Conservation (phyloP, 139 green algal species). For the Klebsormidium nitens region DNA sequence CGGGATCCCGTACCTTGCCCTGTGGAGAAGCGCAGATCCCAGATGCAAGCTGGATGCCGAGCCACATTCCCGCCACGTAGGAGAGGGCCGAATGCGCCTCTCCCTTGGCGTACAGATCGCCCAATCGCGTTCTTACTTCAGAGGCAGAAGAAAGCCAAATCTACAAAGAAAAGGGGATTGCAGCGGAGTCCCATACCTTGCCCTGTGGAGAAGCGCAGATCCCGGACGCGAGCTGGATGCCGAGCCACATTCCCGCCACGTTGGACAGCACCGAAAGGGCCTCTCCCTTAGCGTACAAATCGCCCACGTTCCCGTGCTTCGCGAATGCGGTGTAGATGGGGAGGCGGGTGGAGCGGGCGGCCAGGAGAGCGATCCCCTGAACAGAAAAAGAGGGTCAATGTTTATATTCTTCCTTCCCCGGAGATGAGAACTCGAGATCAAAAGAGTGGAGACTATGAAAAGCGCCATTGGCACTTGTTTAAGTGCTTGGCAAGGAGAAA, state of each 20-base stretch:
- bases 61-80: constrained; percentile 18
- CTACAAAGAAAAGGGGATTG: constrained; percentile 8
- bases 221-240: constrained; percentile 27
- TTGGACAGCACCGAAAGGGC: constrained; percentile 32
- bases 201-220: constrained; percentile 13
- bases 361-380: constrained; percentile 20
- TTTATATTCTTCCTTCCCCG: too few species aligned
- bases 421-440: background rate
- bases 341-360: constrained; percentile 23
- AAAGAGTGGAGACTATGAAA: too few species aligned
- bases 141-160: constrained; percentile 16
- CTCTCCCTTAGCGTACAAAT: constrained; percentile 38
- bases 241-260: constrained; percentile 17
- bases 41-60: constrained; percentile 33
- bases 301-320: constrained; percentile 19
- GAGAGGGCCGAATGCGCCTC: constrained; percentile 30
- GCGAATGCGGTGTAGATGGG: constrained; percentile 35
- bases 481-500: background rate
- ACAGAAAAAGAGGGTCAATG: too few species aligned
- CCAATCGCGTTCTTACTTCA: constrained; percentile 6
- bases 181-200: constrained; percentile 10
- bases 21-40: constrained; percentile 11
- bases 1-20: constrained; percentile 26
- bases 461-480: too few species aligned
- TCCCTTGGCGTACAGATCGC: constrained; percentile 34